Conservation (phyloP, 768 basidiomycete genomes). For the Chalciporus chontae region DNA sequence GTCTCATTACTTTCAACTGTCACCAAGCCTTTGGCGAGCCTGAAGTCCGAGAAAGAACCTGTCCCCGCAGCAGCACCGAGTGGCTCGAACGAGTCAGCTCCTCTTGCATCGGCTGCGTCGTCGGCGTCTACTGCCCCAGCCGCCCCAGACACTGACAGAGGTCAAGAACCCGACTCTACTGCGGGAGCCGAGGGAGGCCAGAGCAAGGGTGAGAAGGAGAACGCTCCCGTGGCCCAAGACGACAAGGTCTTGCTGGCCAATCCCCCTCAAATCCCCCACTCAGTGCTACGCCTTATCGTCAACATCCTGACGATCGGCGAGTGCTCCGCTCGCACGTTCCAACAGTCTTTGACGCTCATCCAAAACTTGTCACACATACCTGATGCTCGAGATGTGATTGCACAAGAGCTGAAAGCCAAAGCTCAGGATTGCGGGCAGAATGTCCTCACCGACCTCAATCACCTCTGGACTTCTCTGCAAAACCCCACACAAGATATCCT, state of each 20-base stretch:
- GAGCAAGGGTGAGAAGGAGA: constrained; percentile 23
- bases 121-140: constrained; percentile 3
- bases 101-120: constrained; percentile 5
- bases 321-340: constrained; percentile 95
- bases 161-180: constrained; percentile 15
- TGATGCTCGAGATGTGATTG: constrained; percentile 84
- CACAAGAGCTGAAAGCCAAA: constrained; percentile 79
- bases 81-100: constrained; percentile 13
- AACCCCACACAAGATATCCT: constrained; percentile 51
- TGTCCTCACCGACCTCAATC: constrained; percentile 73
- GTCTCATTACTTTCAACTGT: constrained; percentile 85
- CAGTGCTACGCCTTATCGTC: constrained; percentile 86
- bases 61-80: constrained; percentile 19
- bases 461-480: constrained; percentile 63
- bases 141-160: constrained; percentile 8
- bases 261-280: constrained; percentile 81
- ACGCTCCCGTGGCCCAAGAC: constrained; percentile 22
- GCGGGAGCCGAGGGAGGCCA: constrained; percentile 16
- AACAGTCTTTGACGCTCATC: constrained; percentile 86
- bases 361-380: constrained; percentile 89
- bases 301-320: constrained; percentile 98
- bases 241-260: constrained; percentile 56
- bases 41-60: constrained; percentile 49
- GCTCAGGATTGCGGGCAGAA: constrained; percentile 85
- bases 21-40: constrained; percentile 72